Evolutionary conservation across 164 flowering plant species (phyloP).

Genomic region (Hamamelis virginiana): DNA sequence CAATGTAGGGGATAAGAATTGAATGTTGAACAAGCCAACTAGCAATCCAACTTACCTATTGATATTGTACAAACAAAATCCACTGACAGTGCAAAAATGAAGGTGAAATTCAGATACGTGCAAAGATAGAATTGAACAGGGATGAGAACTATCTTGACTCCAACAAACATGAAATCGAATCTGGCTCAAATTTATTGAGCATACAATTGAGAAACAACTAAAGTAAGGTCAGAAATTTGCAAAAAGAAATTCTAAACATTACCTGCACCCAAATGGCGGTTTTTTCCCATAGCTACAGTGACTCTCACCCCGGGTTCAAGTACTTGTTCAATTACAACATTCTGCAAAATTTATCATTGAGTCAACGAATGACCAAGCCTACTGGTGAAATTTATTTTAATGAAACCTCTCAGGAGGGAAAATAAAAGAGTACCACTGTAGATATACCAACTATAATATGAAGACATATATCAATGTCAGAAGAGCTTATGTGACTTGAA

Average conservation of each 20-base stretch:
- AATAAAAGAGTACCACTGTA: background rate
- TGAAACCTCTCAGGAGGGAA: background rate
- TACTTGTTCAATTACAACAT: constrained; percentile 63
- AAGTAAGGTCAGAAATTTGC: background rate
- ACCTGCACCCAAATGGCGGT: constrained; percentile 70
- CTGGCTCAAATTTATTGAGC: background rate
- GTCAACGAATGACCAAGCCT: background rate
- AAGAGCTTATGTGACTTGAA: background rate
- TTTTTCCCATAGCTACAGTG: constrained; percentile 88
- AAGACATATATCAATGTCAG: background rate
- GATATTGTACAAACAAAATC: background rate
- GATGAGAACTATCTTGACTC: background rate
- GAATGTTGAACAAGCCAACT: background rate
- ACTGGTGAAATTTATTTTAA: background rate
- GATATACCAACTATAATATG: background rate
- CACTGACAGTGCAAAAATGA: background rate
- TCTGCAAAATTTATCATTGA: constrained; percentile 45
- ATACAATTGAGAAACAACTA: background rate
- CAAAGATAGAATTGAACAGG: background rate
- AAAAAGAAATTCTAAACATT: constrained; percentile 8
- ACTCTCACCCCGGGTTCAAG: constrained; percentile 79
- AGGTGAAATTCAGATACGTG: background rate
- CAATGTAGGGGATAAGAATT: background rate
- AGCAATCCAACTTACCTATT: background rate
- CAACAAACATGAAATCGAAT: background rate